Evolutionary conservation across 2,329 filamentous ascomycete genomes (phyloP).

Genomic region (Fusarium scirpi): DNA sequence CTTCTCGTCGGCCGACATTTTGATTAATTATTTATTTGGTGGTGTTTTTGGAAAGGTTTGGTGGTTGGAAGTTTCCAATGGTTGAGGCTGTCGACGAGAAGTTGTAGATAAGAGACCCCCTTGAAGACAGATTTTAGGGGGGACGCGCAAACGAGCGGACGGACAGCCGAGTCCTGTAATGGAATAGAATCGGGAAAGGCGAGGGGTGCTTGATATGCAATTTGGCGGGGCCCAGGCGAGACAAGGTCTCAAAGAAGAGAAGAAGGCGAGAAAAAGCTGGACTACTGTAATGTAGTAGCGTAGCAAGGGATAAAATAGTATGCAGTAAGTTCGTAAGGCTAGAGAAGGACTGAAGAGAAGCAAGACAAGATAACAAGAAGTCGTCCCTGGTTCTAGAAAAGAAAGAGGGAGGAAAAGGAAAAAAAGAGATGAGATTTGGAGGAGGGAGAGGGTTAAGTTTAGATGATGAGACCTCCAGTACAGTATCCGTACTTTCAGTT

Average conservation of each 20-base stretch:
- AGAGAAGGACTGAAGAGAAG: constrained; percentile 42
- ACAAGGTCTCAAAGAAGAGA: constrained; percentile 49
- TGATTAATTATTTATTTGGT: constrained; percentile 59
- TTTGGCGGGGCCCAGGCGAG: constrained; percentile 49
- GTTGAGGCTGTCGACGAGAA: constrained; percentile 34
- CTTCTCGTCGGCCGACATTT: constrained; percentile 75
- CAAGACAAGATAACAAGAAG: constrained; percentile 35
- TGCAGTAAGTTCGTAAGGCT: background rate
- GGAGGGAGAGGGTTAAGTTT: constrained; percentile 20
- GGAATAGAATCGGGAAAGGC: constrained; percentile 45
- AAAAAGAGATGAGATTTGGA: background rate
- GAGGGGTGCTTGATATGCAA: constrained; percentile 53
- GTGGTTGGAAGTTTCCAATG: constrained; percentile 12
- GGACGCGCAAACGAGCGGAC: constrained; percentile 56
- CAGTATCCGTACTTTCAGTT: constrained; percentile 11
- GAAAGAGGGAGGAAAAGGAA: constrained; percentile 25
- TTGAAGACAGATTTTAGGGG: constrained; percentile 51
- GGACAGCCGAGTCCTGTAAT: constrained; percentile 52
- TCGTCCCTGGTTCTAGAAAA: constrained; percentile 37
- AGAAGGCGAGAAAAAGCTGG: constrained; percentile 38
- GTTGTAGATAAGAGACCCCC: constrained; percentile 44
- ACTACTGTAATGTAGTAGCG: constrained; percentile 18
- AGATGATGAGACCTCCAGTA: constrained; percentile 18
- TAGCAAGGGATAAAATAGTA: constrained; percentile 37
- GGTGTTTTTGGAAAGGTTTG: constrained; percentile 44